phyloP scores from a whole-genome alignment of 805 yeast species.

The Barnettozyma salicaria region DNA sequence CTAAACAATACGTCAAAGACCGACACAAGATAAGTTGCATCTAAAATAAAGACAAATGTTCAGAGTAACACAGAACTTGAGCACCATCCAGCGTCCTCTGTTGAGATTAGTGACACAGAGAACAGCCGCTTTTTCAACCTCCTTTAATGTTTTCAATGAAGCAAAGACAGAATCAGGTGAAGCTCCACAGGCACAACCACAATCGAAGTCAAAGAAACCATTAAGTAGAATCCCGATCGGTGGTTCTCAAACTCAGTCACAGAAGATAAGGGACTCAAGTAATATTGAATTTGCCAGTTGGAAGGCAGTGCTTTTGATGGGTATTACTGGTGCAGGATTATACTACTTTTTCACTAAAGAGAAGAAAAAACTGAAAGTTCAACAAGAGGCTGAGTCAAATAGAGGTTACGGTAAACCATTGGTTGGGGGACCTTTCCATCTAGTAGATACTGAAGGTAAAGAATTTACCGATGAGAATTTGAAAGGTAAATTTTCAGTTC shows the following conservation, averaged over 20 bases:
- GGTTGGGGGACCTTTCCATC: conserved; percentile 83
- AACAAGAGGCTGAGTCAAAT: conserved; percentile 77
- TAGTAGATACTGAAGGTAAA: conserved; percentile 66
- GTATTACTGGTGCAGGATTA: conserved; percentile 64
- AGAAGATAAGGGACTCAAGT: conserved; percentile 32
- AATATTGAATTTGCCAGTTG: conserved; percentile 75
- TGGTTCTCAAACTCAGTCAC: conserved; percentile 33
- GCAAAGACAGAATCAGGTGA: conserved; percentile 6
- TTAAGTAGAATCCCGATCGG: conserved; percentile 79
- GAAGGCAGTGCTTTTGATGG: conserved; percentile 69
- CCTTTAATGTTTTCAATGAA: conserved; percentile 17
- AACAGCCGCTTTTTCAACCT: conserved; percentile 21
- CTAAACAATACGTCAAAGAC: too few relatives aligned
- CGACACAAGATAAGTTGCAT: too few relatives aligned
- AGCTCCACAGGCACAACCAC: not conserved
- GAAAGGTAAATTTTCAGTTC: conserved; percentile 69
- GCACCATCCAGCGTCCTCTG: too few relatives aligned
- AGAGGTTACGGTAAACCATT: conserved; percentile 88
- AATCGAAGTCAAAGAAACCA: conserved; percentile 43
- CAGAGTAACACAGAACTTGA: too few relatives aligned
- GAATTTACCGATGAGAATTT: conserved; percentile 73
- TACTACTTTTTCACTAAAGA: conserved; percentile 70
- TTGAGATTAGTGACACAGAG: too few relatives aligned
- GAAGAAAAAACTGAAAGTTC: conserved; percentile 65
- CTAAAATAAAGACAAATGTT: too few relatives aligned